phyloP scores from a whole-genome alignment of 495 filamentous ascomycete species.

The Clohesyomyces aquaticus region DNA sequence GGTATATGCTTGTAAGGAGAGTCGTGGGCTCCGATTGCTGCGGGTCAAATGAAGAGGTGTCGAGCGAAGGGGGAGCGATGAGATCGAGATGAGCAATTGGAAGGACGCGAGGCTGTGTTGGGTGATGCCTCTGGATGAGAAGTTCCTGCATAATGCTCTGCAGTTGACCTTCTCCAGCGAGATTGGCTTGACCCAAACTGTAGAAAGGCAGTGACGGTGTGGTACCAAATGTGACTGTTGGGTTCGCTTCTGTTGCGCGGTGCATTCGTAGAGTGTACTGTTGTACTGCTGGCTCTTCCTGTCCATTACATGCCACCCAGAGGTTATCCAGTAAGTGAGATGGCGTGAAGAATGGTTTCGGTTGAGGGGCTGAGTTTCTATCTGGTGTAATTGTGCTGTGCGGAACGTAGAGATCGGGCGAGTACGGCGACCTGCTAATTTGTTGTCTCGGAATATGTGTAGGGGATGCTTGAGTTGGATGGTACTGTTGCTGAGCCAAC shows the following conservation, averaged over 20 bases:
- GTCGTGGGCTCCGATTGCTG: conserved; percentile 42
- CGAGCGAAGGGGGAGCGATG: conserved; percentile 38
- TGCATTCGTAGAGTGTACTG: conserved; percentile 54
- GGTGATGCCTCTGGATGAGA: conserved; percentile 43
- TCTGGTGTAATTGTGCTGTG: conserved; percentile 26
- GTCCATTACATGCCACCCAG: conserved; percentile 62
- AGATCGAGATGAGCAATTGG: conserved; percentile 41
- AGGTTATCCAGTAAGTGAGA: conserved; percentile 53
- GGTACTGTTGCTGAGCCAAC: conserved; percentile 70
- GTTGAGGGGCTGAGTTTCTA: conserved; percentile 24
- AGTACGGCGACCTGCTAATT: conserved; percentile 61
- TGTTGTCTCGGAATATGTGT: conserved; percentile 59
- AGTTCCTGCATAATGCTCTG: conserved; percentile 37
- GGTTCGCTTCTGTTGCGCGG: conserved; percentile 30
- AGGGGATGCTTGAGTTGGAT: conserved; percentile 60
- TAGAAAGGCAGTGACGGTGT: conserved; percentile 42
- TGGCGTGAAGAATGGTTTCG: conserved; percentile 43
- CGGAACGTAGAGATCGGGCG: conserved; percentile 48
- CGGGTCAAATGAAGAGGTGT: conserved; percentile 39
- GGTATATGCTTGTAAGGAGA: conserved; percentile 74
- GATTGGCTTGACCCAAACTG: conserved; percentile 39
- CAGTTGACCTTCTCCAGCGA: conserved; percentile 28
- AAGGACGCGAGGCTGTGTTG: conserved; percentile 37
- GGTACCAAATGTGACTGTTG: conserved; percentile 40
- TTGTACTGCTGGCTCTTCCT: conserved; percentile 49